phyloP scores from a whole-genome alignment of 1,284 basidiomycete species.

The Ustilago bromivora region DNA sequence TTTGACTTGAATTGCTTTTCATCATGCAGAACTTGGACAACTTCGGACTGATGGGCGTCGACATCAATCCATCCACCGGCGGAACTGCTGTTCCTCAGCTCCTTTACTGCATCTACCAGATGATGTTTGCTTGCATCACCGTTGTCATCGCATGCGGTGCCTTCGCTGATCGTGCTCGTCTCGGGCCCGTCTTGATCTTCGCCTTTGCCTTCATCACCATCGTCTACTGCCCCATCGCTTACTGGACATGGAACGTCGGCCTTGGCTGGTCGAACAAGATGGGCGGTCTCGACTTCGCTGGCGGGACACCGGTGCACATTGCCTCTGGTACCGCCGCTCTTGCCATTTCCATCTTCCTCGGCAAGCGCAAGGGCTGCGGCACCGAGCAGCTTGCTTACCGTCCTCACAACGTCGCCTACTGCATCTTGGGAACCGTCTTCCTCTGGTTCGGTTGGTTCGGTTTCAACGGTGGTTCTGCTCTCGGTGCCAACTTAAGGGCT shows the following conservation, averaged over 20 bases:
- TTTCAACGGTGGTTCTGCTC: conserved; percentile 70
- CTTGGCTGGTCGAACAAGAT: conserved; percentile 67
- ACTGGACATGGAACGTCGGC: conserved; percentile 68
- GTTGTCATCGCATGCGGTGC: conserved; percentile 84
- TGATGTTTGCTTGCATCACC: conserved; percentile 83
- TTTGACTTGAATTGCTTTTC: background rate
- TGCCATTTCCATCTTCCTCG: conserved; percentile 70
- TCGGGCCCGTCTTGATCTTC: conserved; percentile 86
- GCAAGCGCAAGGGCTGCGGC: conserved; percentile 71
- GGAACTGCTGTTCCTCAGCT: conserved; percentile 76
- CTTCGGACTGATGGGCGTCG: conserved; percentile 85
- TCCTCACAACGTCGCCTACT: conserved; percentile 69
- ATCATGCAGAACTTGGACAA: conserved; percentile 73
- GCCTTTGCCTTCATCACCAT: conserved; percentile 91
- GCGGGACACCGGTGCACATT: conserved; percentile 71
- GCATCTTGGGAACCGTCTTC: conserved; percentile 71
- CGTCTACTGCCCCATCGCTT: conserved; percentile 76
- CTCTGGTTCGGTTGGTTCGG: conserved; percentile 71
- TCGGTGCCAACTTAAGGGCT: conserved; percentile 71
- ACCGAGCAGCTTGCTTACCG: conserved; percentile 70
- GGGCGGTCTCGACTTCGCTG: conserved; percentile 71
- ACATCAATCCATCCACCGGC: conserved; percentile 78
- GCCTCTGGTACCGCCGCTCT: conserved; percentile 70
- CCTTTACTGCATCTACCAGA: conserved; percentile 88
- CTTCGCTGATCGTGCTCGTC: conserved; percentile 87